These are phyloP conservation scores for Kazachstania viticola DNA, from an alignment of 805 yeast species.

Conservation along the genomic window DNA sequence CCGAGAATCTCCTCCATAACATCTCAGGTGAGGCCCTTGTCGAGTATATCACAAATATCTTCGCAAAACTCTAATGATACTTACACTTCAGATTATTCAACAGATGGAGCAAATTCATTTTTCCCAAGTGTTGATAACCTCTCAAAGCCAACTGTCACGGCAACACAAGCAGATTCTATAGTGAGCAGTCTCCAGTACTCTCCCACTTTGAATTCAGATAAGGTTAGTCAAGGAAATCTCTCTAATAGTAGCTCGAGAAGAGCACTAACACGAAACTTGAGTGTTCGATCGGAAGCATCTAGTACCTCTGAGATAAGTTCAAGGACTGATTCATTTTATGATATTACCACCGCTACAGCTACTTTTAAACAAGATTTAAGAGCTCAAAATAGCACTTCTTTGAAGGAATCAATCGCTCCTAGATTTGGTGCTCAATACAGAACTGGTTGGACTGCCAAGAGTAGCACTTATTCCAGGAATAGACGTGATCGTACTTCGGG, in stretches of 20 bases:
- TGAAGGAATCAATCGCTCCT: constrained; percentile 15
- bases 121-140: constrained; percentile 1
- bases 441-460: neutral
- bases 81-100: constrained; percentile 41
- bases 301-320: constrained; percentile 31
- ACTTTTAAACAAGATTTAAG: constrained; percentile 6
- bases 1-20: too few relatives aligned
- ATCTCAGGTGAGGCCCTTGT: too few relatives aligned
- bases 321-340: constrained; percentile 31
- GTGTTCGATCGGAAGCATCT: constrained; percentile 29
- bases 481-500: constrained; percentile 3
- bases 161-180: constrained; percentile 5
- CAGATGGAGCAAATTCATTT: constrained; percentile 20
- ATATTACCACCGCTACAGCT: constrained; percentile 27
- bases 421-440: constrained; percentile 12
- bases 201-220: constrained; percentile 7
- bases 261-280: constrained; percentile 25
- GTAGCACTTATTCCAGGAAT: neutral
- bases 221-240: too few relatives aligned
- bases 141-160: neutral
- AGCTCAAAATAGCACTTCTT: constrained; percentile 6
- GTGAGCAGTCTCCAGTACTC: too few relatives aligned
- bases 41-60: too few relatives aligned
- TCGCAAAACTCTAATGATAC: constrained; percentile 41
- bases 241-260: constrained; percentile 5